Conservation (phyloP, 2,329 filamentous ascomycete genomes). For the Alternaria consortialis region DNA sequence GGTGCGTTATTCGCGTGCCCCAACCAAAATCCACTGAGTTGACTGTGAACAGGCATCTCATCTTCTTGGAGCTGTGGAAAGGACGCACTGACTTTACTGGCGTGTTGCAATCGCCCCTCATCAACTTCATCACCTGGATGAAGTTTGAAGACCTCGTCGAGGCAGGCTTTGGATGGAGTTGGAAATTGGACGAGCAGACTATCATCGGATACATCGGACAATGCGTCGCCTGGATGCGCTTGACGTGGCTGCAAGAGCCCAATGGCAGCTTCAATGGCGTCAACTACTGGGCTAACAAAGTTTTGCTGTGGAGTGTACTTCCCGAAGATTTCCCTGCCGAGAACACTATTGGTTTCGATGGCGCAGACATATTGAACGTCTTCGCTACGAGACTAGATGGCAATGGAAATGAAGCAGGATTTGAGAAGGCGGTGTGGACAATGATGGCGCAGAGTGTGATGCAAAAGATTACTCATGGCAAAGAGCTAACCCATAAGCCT, state of each 20-base stretch:
- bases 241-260: conserved; percentile 44
- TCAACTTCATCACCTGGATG: conserved; percentile 39
- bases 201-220: conserved; percentile 54
- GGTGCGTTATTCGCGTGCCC: conserved; percentile 54
- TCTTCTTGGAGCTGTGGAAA: conserved; percentile 40
- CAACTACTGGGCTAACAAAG: conserved; percentile 41
- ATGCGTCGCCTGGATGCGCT: conserved; percentile 50
- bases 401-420: conserved; percentile 34
- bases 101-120: conserved; percentile 32
- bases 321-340: conserved; percentile 39
- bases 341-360: conserved; percentile 36
- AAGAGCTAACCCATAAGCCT: conserved; percentile 34
- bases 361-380: conserved; percentile 35
- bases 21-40: neutral
- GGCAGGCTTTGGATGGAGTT: conserved; percentile 44
- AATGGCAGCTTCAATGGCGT: conserved; percentile 43
- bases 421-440: conserved; percentile 38
- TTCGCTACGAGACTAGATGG: conserved; percentile 35
- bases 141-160: conserved; percentile 31
- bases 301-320: conserved; percentile 36
- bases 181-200: conserved; percentile 40
- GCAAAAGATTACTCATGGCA: conserved; percentile 52
- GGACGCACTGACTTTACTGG: conserved; percentile 27
- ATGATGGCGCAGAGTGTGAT: conserved; percentile 44
- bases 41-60: conserved; percentile 27